Evolutionary conservation across 768 basidiomycete genomes (phyloP).

Genomic region (Clavulina sp.): DNA sequence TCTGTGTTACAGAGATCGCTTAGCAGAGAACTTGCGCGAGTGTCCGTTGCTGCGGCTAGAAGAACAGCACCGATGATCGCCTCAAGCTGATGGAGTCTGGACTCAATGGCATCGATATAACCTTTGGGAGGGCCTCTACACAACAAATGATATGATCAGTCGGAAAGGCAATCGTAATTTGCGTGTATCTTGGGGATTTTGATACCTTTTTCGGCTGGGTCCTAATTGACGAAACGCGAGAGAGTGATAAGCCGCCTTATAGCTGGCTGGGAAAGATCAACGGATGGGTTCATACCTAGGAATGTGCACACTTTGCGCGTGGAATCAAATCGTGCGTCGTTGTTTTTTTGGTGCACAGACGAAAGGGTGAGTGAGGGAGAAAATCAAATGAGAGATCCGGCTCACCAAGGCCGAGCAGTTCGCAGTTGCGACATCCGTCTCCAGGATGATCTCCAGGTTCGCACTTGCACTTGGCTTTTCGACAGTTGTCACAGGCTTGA

Average conservation of each 20-base stretch:
- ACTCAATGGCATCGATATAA: constrained; percentile 89
- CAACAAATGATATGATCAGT: constrained; percentile 13
- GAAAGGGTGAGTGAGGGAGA: neutral
- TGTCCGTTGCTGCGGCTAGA: constrained; percentile 33
- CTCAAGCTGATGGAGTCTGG: constrained; percentile 78
- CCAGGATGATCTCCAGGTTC: constrained; percentile 38
- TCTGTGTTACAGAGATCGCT: constrained; percentile 38
- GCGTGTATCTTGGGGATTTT: neutral
- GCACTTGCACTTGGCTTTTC: constrained; percentile 78
- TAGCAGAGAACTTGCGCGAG: constrained; percentile 25
- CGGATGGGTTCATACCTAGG: neutral
- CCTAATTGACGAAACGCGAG: constrained; percentile 15
- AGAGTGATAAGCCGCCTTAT: neutral
- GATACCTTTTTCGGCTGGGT: constrained; percentile 16
- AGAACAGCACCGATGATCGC: constrained; percentile 71
- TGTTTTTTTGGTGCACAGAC: neutral
- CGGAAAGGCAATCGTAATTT: constrained; percentile 44
- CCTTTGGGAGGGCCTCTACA: constrained; percentile 73
- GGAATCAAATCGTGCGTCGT: constrained; percentile 5
- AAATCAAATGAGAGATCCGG: constrained; percentile 9
- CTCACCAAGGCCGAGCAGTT: constrained; percentile 37
- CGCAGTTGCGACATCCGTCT: constrained; percentile 61
- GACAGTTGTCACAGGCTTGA: constrained; percentile 68
- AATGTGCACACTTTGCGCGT: constrained; percentile 3
- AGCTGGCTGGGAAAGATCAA: neutral